Conservation (phyloP, 768 basidiomycete genomes). For the Pisolithus albus region DNA sequence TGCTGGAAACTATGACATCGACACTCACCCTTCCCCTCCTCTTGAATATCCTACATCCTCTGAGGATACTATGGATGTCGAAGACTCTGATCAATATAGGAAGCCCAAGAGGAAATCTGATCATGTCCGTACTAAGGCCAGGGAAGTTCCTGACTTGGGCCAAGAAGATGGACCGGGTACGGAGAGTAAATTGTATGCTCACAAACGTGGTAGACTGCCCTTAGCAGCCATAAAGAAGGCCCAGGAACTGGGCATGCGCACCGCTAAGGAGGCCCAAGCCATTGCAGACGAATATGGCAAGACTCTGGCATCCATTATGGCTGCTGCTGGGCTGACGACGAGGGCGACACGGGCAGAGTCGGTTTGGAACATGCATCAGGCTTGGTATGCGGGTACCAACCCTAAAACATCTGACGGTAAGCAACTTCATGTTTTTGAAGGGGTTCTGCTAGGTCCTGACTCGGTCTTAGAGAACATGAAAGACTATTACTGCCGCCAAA, state of each 20-base stretch:
- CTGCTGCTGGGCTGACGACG: background rate
- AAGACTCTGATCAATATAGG: background rate
- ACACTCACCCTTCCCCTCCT: background rate
- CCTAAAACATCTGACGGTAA: background rate
- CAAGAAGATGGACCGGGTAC: background rate
- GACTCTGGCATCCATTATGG: background rate
- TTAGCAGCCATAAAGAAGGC: background rate
- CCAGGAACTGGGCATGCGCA: too few species aligned
- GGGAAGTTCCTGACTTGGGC: background rate
- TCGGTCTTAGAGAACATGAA: background rate
- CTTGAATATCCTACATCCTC: background rate
- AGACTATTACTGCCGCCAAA: background rate
- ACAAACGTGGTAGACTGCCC: background rate
- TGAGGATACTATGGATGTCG: background rate
- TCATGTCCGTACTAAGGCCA: too few species aligned
- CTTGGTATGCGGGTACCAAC: background rate
- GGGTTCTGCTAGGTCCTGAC: background rate
- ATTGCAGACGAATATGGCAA: too few species aligned
- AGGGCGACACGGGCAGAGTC: background rate
- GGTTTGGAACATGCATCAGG: slow-evolving; percentile 2
- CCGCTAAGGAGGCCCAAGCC: too few species aligned
- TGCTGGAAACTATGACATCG: background rate
- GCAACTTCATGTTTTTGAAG: background rate
- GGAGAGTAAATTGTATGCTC: background rate
- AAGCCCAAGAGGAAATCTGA: too few species aligned